Evolutionary conservation across 2,329 filamentous ascomycete species (phyloP), one percentile per base, ranked within the genome.

Genomic region (Talaromyces sp.): DNA sequence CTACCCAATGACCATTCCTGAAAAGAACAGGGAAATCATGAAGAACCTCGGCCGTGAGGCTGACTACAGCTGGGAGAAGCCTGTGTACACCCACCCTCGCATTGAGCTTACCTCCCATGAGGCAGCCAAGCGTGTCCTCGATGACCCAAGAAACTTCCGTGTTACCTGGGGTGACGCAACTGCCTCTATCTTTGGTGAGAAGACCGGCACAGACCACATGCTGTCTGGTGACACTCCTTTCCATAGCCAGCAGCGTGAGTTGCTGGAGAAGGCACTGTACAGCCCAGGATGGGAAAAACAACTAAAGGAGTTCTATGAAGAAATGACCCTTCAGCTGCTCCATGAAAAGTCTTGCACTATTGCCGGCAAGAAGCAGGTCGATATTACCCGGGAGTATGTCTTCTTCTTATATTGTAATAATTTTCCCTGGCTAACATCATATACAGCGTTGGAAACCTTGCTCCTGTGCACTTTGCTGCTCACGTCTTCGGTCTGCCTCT

Each of bases 1-100:
- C 70, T 92, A 88, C 69, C 89, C 87, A 51, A 82, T 87, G 68
- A 86, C 84, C 2, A 86, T 88, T 1, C 90, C 91, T 0, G 77
- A 79, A 0, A 90, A 92, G 70, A 94, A 91, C 72, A 75, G 81
- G 60, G 85, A 83, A 63, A 92, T 92, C 63, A 80, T 92, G 64
- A 85, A 83, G 50, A 80, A 85, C 53, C 79, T 94, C 5, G 83
- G 84, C 59, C 85, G 88, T 51, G 88, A 81, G 51, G 77, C 88
- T 31, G 78, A 86, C 29, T 95, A 92, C 75, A 85, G 83, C 70
- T 94, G 86, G 68, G 82, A 85, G 5, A 81, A 83, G 1, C 90
- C 90, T 0, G 68, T 73, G 0, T 79, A 74, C 61, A 79, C 78
- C 2, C 75, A 81, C 0, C 77, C 80, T 1, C 77, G 79, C 0